Base-by-base conservation (phyloP, 768 basidiomycete species). In the Mycena belliarum region DNA sequence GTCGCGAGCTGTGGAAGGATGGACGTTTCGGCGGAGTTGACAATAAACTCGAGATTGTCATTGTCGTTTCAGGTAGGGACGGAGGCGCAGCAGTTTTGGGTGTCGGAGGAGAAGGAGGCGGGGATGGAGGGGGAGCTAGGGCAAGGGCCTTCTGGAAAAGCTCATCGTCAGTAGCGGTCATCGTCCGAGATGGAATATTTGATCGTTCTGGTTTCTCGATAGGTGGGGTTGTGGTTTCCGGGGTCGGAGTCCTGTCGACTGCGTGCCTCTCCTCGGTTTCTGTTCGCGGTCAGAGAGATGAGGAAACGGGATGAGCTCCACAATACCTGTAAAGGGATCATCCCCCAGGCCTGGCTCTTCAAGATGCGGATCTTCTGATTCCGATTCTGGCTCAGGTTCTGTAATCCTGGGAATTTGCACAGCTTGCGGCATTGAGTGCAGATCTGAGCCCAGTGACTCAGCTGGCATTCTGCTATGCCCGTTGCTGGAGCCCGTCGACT, bases 21-120 rank as follows among this genome's bases (percentile, higher is more conserved):
- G 70, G 61, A 43, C 70, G 73, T 26, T 75, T 77, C 11, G 81
- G 81, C 8, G 84, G 85, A 1, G 86, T 84, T 40, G 75, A 69
- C 43, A 65, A 37, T 48, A 52, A 32, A 45, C 44, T 52, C 48
- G 49, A 25, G 41, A 63, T 52, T 43, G 44, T 43, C 44, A 49
- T 45, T 26, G 45, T 15, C 11, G 53, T 6, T 20, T n/a, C 38
- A 48, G 51, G 37, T 9, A 49, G 35, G 23, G 29, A 25, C 10
- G 54, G 41, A 10, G 50, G 56, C 20, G 60, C 25, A 10, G 42
- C 29, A 41, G 37, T 23, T 20, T 20, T 51, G 23, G 62, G 50
- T 6, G 63, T 59, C 24, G 72, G 66, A 16, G 75, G 72, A 41
- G 76, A 73, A 25, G 72, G 71, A 3, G 71, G 70, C 24, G 72